These are phyloP conservation scores for Umbelopsis sp. DNA, from an alignment of 192 early-diverging fungal species.

Conservation along the genomic window DNA sequence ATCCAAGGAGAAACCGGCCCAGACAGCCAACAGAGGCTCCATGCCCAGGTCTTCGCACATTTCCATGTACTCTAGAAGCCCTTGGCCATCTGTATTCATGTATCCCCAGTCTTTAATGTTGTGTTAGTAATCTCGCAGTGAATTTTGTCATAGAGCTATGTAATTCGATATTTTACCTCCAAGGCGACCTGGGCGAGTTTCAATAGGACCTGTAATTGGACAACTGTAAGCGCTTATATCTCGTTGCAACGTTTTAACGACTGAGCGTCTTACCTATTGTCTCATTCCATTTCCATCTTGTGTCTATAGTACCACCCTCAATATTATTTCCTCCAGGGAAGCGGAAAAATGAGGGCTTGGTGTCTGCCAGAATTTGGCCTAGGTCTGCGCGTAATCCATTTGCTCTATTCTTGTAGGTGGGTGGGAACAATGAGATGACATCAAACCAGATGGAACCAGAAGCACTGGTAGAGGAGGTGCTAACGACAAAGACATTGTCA, in stretches of 20 bases:
- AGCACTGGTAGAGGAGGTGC: neutral
- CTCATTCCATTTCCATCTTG: constrained; percentile 32
- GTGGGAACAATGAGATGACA: constrained; percentile 24
- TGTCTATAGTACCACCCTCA: constrained; percentile 4
- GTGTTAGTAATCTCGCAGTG: neutral
- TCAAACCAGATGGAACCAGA: constrained; percentile 23
- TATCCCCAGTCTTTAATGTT: constrained; percentile 20
- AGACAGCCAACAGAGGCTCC: constrained; percentile 24
- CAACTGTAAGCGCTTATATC: neutral
- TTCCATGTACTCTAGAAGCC: constrained; percentile 28
- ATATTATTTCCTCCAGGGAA: constrained; percentile 34
- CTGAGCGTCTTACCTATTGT: constrained; percentile 14
- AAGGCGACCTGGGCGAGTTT: constrained; percentile 25
- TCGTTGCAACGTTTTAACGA: neutral
- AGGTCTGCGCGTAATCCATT: constrained; percentile 26
- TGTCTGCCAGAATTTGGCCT: constrained; percentile 9
- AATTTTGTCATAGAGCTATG: neutral
- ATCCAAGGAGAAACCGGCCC: constrained; percentile 23
- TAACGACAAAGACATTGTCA: constrained; percentile 19
- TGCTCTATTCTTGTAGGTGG: constrained; percentile 25
- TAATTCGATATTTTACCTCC: neutral
- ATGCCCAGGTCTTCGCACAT: constrained; percentile 28
- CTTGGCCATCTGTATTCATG: constrained; percentile 23
- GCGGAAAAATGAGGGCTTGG: constrained; percentile 25
- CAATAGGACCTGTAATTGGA: constrained; percentile 21